Percentiles rank a stretch among this genome's conserved stretches.
Evolutionary conservation across 1,139 yeast species (phyloP).

Genomic region (Taphrina populina): DNA sequence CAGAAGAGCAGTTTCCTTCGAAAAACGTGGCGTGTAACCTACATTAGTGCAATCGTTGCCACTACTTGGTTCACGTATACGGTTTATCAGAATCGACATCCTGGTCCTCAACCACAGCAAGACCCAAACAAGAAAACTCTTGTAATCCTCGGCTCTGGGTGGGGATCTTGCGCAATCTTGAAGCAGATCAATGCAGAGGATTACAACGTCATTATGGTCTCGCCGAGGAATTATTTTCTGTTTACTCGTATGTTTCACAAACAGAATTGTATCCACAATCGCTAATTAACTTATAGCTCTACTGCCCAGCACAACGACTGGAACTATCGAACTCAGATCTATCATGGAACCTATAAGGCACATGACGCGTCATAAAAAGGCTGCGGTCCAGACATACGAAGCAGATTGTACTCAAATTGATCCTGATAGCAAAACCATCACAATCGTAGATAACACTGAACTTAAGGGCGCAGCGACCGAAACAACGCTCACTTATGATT

Average conservation of each 20-base stretch:
- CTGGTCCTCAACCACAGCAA: slow-evolving; percentile 46
- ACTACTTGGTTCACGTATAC: slow-evolving; percentile 44
- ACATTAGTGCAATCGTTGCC: slow-evolving; percentile 43
- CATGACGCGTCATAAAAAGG: slow-evolving; percentile 64
- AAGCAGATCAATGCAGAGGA: slow-evolving; percentile 81
- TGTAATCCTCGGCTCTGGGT: slow-evolving; percentile 88
- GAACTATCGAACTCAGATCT: slow-evolving; percentile 85
- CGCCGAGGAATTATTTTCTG: slow-evolving; percentile 91
- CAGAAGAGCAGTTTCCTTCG: slow-evolving; percentile 41
- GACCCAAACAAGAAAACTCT: slow-evolving; percentile 75
- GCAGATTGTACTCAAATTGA: slow-evolving; percentile 88
- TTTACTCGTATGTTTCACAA: slow-evolving; percentile 56
- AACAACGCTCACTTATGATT: slow-evolving; percentile 60
- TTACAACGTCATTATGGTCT: slow-evolving; percentile 83
- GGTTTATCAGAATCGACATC: slow-evolving; percentile 46
- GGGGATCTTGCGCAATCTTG: slow-evolving; percentile 75
- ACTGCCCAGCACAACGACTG: slow-evolving; percentile 90
- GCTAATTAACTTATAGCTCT: slow-evolving; percentile 73
- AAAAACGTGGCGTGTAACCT: slow-evolving; percentile 45
- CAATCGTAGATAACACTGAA: slow-evolving; percentile 58
- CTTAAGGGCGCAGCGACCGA: slow-evolving; percentile 59
- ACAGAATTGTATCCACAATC: slow-evolving; percentile 91
- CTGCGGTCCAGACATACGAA: slow-evolving; percentile 81
- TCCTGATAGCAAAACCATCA: slow-evolving; percentile 60
- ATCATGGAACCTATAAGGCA: slow-evolving; percentile 65